phyloP scores from a whole-genome alignment of 1,284 basidiomycete genomes.

The Cutaneotrichosporon cyanovorans region DNA sequence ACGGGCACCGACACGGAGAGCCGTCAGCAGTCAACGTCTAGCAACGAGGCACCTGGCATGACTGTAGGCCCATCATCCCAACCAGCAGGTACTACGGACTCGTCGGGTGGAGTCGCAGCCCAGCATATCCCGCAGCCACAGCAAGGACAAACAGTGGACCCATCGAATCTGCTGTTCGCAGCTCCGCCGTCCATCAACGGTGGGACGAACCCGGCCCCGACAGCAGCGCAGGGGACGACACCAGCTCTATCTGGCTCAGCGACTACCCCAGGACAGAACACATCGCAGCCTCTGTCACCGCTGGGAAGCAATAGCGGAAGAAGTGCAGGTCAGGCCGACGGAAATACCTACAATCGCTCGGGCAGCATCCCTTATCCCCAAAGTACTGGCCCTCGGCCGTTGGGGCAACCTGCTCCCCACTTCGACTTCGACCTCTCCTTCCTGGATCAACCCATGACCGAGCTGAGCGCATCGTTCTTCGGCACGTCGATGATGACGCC shows the following conservation, averaged over 20 bases:
- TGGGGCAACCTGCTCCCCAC: slow-evolving; percentile 9
- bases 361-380: slow-evolving; percentile 9
- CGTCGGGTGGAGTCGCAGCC: no score
- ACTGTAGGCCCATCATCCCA: no score
- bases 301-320: neutral
- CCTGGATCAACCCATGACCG: slow-evolving; percentile 15
- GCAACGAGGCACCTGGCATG: neutral
- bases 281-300: slow-evolving; percentile 1
- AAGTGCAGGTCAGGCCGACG: no score
- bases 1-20: neutral
- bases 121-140: no score
- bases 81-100: no score
- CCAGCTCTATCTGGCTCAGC: no score
- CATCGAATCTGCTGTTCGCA: no score
- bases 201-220: no score
- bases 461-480: slow-evolving; percentile 12
- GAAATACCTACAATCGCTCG: neutral
- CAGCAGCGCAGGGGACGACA: no score
- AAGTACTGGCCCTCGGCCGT: slow-evolving; percentile 16
- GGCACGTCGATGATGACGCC: neutral
- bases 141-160: no score
- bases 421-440: slow-evolving; percentile 19
- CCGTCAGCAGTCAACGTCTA: neutral
- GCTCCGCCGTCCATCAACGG: no score
- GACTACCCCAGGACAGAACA: neutral